Base-by-base conservation (phyloP, 768 basidiomycete species). In the Pleurotus pulmonarius region DNA sequence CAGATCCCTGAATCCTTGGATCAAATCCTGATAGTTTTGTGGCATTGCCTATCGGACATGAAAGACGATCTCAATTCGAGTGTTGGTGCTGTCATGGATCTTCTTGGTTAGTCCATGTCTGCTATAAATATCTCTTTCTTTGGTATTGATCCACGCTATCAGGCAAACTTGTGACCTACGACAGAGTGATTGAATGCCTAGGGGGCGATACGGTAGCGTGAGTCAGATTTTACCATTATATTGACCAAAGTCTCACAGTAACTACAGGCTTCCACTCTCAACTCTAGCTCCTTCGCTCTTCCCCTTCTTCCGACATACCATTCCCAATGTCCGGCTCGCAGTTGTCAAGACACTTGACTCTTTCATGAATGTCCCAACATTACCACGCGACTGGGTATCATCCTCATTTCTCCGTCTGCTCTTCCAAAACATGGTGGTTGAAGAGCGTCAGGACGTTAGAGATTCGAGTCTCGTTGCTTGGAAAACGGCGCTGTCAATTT, bases 251-350 rank as follows among this genome's bases (percentile, higher is more conserved):
- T 39, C 47, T 57, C 22, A 46, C 12, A 34, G 47, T 5, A 4
- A 29, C n/a, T 58, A 9, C 59, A 94, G 92, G n/a, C 75, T 87
- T 46, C 88, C 93, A 3, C 79, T 98, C 26, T 79, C 86, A n/a
- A 81, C 80, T 3, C 82, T 97, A 56, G 90, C 95, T 5, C 89
- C 90, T 2, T 91, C 89, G 1, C 74, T 96, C 4, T 98, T 93
- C 72, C 92, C 96, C 3, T 98, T 96, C 79, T 95, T 98, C 73
- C 91, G 97, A 15, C 97, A 99, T 69, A 95, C 96, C 0, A 98
- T 99, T 64, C 72, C 90, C 1, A 88, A 88, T 58, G 97, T 99
- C 55, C 92, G 97, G 6, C 79, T 95, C 12, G 88, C 97, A 2
- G 95, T 98, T 2, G 90, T 95, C 45, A 87, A 91, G 58, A 94